These are phyloP conservation scores for Cystobasidium slooffiae DNA, from an alignment of 1,284 basidiomycete species.

Conservation along the genomic window DNA sequence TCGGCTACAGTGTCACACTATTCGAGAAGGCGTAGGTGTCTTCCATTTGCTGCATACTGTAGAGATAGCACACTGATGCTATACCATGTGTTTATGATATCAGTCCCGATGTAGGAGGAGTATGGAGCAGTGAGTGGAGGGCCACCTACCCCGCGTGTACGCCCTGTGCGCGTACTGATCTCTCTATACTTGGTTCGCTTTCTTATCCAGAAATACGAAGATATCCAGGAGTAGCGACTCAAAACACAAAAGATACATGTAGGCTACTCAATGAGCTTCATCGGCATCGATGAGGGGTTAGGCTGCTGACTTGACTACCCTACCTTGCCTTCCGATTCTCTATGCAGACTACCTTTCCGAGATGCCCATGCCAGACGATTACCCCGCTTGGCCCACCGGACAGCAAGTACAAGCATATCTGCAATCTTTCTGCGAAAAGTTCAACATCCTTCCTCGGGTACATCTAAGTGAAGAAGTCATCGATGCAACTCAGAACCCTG, in stretches of 20 bases:
- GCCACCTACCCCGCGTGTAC: background rate
- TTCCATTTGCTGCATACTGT: background rate
- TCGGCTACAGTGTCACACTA: constrained; percentile 37
- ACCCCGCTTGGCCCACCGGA: constrained; percentile 51
- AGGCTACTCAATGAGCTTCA: background rate
- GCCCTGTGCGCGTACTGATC: background rate
- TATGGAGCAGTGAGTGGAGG: constrained; percentile 27
- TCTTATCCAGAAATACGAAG: constrained; percentile 44
- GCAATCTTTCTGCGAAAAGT: constrained; percentile 21
- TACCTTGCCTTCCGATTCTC: background rate
- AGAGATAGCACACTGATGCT: background rate
- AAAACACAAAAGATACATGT: constrained; percentile 53
- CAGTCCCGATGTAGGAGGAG: constrained; percentile 43
- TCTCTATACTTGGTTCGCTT: constrained; percentile 22
- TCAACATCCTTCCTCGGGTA: constrained; percentile 43
- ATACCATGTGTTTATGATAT: too few species aligned
- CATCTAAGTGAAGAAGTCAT: constrained; percentile 48
- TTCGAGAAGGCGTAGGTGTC: constrained; percentile 40
- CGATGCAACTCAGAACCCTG: constrained; percentile 12
- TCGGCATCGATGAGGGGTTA: background rate
- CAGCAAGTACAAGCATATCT: constrained; percentile 52
- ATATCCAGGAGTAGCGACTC: constrained; percentile 52
- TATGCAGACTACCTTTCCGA: constrained; percentile 49
- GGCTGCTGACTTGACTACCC: background rate
- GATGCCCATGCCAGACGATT: constrained; percentile 52